Percentiles rank a stretch among this genome's conserved stretches.
Evolutionary conservation across 805 yeast species (phyloP).

Genomic region (Wickerhamomyces sydowiorum): DNA sequence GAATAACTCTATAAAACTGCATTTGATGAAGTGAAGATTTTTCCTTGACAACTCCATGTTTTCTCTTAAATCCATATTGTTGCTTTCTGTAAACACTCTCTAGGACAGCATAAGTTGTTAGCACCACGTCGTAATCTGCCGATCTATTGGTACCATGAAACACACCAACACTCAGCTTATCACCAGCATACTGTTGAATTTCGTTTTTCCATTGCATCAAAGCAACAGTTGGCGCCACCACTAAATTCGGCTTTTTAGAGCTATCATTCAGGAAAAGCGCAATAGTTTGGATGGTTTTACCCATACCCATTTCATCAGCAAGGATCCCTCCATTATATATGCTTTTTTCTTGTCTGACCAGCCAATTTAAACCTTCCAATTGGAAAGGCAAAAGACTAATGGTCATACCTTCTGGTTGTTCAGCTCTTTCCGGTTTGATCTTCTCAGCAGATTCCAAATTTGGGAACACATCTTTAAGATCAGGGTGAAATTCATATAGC

Average conservation of each 20-base stretch:
- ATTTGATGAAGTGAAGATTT: constrained; percentile 68
- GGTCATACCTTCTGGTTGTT: constrained; percentile 76
- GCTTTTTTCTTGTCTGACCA: constrained; percentile 72
- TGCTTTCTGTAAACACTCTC: constrained; percentile 86
- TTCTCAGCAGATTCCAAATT: constrained; percentile 43
- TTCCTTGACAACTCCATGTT: constrained; percentile 66
- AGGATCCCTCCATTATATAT: constrained; percentile 83
- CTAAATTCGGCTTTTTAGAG: constrained; percentile 69
- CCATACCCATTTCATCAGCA: constrained; percentile 99
- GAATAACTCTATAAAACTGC: constrained; percentile 74
- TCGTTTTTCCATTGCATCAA: constrained; percentile 97
- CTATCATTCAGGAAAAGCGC: constrained; percentile 73
- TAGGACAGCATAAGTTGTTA: constrained; percentile 89
- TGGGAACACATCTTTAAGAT: constrained; percentile 66
- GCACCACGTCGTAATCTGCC: constrained; percentile 63
- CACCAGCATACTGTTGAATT: constrained; percentile 78
- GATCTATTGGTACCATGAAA: constrained; percentile 87
- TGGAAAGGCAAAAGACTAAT: constrained; percentile 83
- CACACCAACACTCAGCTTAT: constrained; percentile 57
- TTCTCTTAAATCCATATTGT: constrained; percentile 74
- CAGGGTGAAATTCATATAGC: constrained; percentile 74
- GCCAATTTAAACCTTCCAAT: constrained; percentile 90
- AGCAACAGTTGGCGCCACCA: constrained; percentile 98
- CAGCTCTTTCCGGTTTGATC: constrained; percentile 48
- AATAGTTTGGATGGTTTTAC: constrained; percentile 95